Percentiles rank a stretch among this genome's conserved stretches.
Evolutionary conservation across 1,139 yeast species (phyloP).

Genomic region (Kodamaea arcana): DNA sequence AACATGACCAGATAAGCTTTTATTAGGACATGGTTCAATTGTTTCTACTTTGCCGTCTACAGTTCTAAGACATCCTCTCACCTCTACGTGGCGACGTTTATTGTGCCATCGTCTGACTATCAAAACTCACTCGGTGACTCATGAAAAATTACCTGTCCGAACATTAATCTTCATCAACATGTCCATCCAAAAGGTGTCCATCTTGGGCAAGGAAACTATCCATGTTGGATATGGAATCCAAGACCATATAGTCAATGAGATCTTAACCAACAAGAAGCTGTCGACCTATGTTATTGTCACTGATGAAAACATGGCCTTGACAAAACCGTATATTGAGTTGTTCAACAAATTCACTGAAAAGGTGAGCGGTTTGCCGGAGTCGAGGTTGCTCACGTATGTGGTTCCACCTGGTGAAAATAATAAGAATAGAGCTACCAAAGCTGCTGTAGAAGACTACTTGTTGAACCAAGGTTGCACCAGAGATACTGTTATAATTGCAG

Average conservation of each 20-base stretch:
- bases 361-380: slow-evolving; percentile 32
- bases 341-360: slow-evolving; percentile 29
- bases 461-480: slow-evolving; percentile 88
- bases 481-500: slow-evolving; percentile 90
- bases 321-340: slow-evolving; percentile 53
- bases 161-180: slow-evolving; percentile 11
- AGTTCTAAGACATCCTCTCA: too few species aligned
- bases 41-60: too few species aligned
- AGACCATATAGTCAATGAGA: slow-evolving; percentile 69
- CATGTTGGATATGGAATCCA: slow-evolving; percentile 87
- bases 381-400: slow-evolving; percentile 67
- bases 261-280: slow-evolving; percentile 60
- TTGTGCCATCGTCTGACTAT: too few species aligned
- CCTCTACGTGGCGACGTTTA: too few species aligned
- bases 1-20: too few species aligned
- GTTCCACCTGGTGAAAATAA: slow-evolving; percentile 94
- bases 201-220: slow-evolving; percentile 79
- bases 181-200: slow-evolving; percentile 54
- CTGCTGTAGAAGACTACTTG: slow-evolving; percentile 87
- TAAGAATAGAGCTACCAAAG: slow-evolving; percentile 86
- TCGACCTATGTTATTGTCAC: slow-evolving; percentile 91
- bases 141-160: slow-evolving; percentile 2
- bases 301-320: slow-evolving; percentile 73
- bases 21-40: too few species aligned
- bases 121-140: not conserved